These are phyloP conservation scores for Ramaria sp. DNA, from an alignment of 768 basidiomycete genomes.

Conservation along the genomic window DNA sequence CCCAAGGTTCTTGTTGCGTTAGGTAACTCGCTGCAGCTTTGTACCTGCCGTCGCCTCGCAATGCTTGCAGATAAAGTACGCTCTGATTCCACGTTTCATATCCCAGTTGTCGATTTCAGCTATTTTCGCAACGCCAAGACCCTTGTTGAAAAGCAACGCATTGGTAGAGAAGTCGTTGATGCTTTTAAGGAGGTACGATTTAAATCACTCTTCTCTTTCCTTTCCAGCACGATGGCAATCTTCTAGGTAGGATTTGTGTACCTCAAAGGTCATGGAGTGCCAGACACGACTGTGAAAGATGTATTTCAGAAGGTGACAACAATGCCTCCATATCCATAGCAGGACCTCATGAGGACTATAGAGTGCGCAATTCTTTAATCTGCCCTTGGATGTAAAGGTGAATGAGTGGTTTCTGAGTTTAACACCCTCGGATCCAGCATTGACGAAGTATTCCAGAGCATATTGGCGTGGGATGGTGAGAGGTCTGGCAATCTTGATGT, in stretches of 20 bases:
- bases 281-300: constrained; percentile 39
- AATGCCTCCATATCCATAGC: neutral
- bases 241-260: constrained; percentile 62
- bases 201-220: neutral
- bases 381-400: constrained; percentile 56
- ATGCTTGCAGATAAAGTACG: constrained; percentile 22
- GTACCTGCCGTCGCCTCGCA: constrained; percentile 3
- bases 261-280: constrained; percentile 61
- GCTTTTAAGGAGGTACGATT: constrained; percentile 55
- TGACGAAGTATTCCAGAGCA: constrained; percentile 26
- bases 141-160: constrained; percentile 41
- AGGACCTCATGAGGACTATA: constrained; percentile 18
- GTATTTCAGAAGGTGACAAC: constrained; percentile 52
- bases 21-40: no score
- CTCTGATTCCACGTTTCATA: constrained; percentile 36
- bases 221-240: neutral
- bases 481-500: neutral
- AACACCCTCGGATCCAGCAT: neutral
- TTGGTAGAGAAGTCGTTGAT: constrained; percentile 48
- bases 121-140: constrained; percentile 47
- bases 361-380: constrained; percentile 68
- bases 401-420: neutral
- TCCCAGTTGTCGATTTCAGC: constrained; percentile 73
- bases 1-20: no score
- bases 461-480: constrained; percentile 55